Base-by-base conservation (phyloP, 2,329 filamentous ascomycete species). In the Sphaerulina musiva region DNA sequence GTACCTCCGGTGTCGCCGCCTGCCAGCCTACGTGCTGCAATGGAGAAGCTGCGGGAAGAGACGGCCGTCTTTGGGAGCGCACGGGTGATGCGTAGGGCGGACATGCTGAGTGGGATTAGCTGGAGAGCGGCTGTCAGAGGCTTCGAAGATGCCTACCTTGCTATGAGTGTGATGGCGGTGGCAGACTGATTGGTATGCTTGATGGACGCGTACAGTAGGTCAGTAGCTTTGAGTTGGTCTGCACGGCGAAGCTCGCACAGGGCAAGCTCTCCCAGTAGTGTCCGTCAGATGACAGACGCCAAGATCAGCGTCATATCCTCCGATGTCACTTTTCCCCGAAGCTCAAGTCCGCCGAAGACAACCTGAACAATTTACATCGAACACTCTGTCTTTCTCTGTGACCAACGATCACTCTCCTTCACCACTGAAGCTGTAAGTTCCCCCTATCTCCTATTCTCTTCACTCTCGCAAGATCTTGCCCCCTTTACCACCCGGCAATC, bases 1-100 rank as follows among this genome's bases (percentile, higher is more conserved):
- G 72, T 68, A 20, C 66, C 49, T 45, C 70, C 74, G 54, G 75
- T 71, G 53, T 76, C 72, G 36, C 75, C 75, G 45, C 55, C 72
- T 47, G 72, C 65, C 72, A 76, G 73, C 55, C 68, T 66, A 46
- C 71, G 69, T 48, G 72, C 64, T 40, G 71, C 69, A 55, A 69
- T 66, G 53, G 72, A 72, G 69, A 78, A 74, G 61, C 59, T 69
- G 65, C 68, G 69, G 51, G 59, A 60, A 49, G 63, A 51, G 48
- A 59, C 57, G 42, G 70, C 68, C 42, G 70, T 62, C 51, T 68
- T 65, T 60, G 70, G 72, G 55, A 68, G 65, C 58, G 66, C 67
- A 65, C 72, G 72, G 67, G 69, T 64, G 66, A 74, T 66, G 53
- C 54, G 59, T 55, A 57, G 20, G 57, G 61, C 56, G 47, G 65